Evolutionary conservation across 2,329 filamentous ascomycete species (phyloP), one percentile per base, ranked within the genome.

Genomic region (Microcyclosporella mali): DNA sequence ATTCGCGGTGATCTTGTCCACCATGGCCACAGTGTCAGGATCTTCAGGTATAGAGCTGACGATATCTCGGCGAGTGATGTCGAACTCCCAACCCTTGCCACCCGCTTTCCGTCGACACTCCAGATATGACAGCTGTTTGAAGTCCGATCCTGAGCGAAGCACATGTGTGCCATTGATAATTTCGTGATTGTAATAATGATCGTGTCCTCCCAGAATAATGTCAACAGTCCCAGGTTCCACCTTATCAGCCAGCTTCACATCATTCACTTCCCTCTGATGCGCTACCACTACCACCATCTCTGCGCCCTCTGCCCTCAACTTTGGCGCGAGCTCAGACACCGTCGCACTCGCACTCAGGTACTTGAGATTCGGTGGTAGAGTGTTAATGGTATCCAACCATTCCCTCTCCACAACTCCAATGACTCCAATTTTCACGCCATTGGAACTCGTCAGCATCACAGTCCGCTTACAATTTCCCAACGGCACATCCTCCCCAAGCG

Each of bases 81-180:
- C 37, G 53, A 94, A 82, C 51, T 90, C 79, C 88, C 88, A 95
- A 14, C 75, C 74, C 12, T 57, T 69, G 55, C 50, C 59, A 2
- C 64, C 70, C 1, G 61, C 44, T 50, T 75, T 79, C 16, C 78
- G 73, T 54, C 85, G 78, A 1, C 79, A 84, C 63, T 94, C 86
- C 40, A 95, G 76, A 59, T 94, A 94, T 60, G 85, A 92, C 27
- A 95, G 70, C 61, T 95, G 85, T 66, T 92, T 94, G 68, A 95
- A 95, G 63, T 95, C 89, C 14, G 82, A 87, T 0, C 89, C 88
- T 0, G 86, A 94, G 1, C 89, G 79, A n/a, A 95, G 70, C 2
- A 94, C 78, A 57, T 95, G 88, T 0, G 79, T 85, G 7, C 82
- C 83, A 47, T 89, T 88, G 62, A 92, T 75, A 42, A 88, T 59